A percentile compares a stretch with the other conserved stretches of the same genome.
Conservation (phyloP, 2,329 filamentous ascomycete genomes). For the Coleophoma eucalyptorum region DNA sequence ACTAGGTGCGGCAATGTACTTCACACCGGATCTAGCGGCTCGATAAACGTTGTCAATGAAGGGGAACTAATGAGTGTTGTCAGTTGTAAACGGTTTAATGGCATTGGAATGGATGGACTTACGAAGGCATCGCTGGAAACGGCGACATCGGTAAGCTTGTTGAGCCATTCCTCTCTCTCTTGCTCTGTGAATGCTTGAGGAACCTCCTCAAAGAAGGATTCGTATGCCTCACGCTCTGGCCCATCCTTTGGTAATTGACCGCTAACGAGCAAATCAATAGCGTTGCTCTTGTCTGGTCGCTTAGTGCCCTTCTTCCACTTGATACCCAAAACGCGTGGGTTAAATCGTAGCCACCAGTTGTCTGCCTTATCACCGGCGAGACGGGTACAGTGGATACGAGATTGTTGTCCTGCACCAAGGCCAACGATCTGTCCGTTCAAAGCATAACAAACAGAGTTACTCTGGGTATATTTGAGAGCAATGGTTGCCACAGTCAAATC, state of each 20-base stretch:
- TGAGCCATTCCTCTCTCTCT: slow-evolving; percentile 83
- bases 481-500: slow-evolving; percentile 96
- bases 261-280: slow-evolving; percentile 91
- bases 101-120: slow-evolving; percentile 36
- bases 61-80: slow-evolving; percentile 65
- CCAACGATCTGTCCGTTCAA: slow-evolving; percentile 91
- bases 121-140: slow-evolving; percentile 95
- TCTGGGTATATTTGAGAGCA: slow-evolving; percentile 97
- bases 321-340: slow-evolving; percentile 80
- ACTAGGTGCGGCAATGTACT: slow-evolving; percentile 91
- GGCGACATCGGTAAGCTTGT: slow-evolving; percentile 76
- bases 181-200: slow-evolving; percentile 76
- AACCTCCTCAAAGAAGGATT: slow-evolving; percentile 85
- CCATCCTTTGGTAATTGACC: slow-evolving; percentile 82
- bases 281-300: slow-evolving; percentile 96
- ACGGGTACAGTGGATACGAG: slow-evolving; percentile 96
- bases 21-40: slow-evolving; percentile 80
- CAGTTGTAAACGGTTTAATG: neutral
- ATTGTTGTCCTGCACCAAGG: slow-evolving; percentile 94
- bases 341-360: slow-evolving; percentile 99
- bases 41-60: slow-evolving; percentile 98
- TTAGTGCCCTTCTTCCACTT: slow-evolving; percentile 98
- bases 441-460: slow-evolving; percentile 98
- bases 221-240: slow-evolving; percentile 81
- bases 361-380: slow-evolving; percentile 97